Evolutionary conservation across 176 grass and related monocot species (phyloP).

Genomic region (Oropetium thomaeum): DNA sequence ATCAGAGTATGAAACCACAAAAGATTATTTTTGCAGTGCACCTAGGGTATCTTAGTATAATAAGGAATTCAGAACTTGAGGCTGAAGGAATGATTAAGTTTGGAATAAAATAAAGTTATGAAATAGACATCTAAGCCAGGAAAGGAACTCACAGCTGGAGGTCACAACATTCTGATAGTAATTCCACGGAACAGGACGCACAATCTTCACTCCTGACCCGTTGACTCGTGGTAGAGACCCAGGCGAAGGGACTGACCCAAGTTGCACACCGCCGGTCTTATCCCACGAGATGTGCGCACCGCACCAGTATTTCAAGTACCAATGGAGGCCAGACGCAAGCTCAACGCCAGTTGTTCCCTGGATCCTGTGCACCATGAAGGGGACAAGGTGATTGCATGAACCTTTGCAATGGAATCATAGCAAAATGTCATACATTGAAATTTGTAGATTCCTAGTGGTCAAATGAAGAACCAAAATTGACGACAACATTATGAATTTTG

Average conservation of each 20-base stretch:
- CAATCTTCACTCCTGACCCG: conserved; percentile 61
- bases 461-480: not conserved
- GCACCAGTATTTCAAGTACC: conserved; percentile 95
- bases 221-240: conserved; percentile 68
- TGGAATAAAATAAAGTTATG: not conserved
- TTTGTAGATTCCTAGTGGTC: not conserved
- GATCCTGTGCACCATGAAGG: conserved; percentile 53
- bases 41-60: not conserved
- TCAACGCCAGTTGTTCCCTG: conserved; percentile 79
- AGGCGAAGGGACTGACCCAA: conserved; percentile 56
- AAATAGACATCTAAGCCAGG: conserved; percentile 22
- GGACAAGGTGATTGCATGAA: conserved; percentile 14
- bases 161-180: conserved; percentile 99
- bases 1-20: not conserved
- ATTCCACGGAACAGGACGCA: conserved; percentile 86
- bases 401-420: not conserved
- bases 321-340: conserved; percentile 83
- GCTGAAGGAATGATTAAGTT: not conserved
- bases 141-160: conserved; percentile 87
- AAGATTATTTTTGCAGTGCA: conserved; percentile 2
- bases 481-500: not conserved
- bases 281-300: conserved; percentile 92
- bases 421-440: not conserved
- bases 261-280: conserved; percentile 83
- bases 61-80: not conserved